phyloP scores from a whole-genome alignment of 2,329 filamentous ascomycete genomes.

The Diaporthe citriasiana region DNA sequence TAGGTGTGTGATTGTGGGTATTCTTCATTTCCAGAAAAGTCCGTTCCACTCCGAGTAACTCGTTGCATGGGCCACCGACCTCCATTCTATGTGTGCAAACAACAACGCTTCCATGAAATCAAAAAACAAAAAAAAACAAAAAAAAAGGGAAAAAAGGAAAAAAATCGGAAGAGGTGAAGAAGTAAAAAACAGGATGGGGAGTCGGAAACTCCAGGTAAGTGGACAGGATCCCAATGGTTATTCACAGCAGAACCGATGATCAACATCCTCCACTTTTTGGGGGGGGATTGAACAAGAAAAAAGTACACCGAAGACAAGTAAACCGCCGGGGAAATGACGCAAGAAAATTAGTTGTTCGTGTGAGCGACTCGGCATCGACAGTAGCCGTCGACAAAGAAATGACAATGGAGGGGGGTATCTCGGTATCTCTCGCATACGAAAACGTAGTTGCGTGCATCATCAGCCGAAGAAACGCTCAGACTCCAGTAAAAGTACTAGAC shows the following conservation, averaged over 20 bases:
- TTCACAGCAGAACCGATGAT: constrained; percentile 34
- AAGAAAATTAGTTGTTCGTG: constrained; percentile 35
- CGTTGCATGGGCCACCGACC: constrained; percentile 26
- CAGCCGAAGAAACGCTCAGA: constrained; percentile 41
- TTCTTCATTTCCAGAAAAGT: constrained; percentile 35
- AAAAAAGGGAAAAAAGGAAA: neutral
- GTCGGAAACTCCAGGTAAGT: constrained; percentile 8
- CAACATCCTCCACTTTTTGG: constrained; percentile 30
- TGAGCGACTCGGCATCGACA: constrained; percentile 27
- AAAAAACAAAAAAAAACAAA: neutral
- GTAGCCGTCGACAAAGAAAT: constrained; percentile 13
- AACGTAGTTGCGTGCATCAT: constrained; percentile 43
- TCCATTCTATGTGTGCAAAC: constrained; percentile 30
- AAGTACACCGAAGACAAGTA: constrained; percentile 1
- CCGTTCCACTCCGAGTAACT: constrained; percentile 33
- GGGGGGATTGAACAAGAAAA: neutral
- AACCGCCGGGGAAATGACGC: constrained; percentile 26
- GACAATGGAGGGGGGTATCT: constrained; percentile 41
- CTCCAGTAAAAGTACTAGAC: constrained; percentile 39
- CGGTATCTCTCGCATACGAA: constrained; percentile 44
- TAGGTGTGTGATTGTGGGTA: constrained; percentile 35
- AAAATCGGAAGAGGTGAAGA: neutral
- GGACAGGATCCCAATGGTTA: constrained; percentile 3
- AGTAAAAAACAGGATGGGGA: constrained; percentile 1
- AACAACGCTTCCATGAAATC: constrained; percentile 31